A percentile compares a stretch with the other conserved stretches of the same genome.
Conservation (phyloP, 2,329 filamentous ascomycete species). For the Diaporthe batatas region DNA sequence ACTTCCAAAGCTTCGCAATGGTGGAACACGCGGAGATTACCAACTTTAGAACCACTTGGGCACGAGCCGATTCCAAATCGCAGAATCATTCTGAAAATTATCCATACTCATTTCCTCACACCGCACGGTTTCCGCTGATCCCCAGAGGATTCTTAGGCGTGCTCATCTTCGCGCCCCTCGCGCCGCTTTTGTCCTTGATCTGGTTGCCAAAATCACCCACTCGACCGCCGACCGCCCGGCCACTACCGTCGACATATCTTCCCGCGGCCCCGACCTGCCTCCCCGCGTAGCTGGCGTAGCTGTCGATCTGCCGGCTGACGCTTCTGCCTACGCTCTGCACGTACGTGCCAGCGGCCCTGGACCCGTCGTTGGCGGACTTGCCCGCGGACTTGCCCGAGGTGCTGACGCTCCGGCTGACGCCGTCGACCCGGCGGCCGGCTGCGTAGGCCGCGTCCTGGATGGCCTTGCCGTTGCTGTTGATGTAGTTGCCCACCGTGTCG, state of each 20-base stretch:
- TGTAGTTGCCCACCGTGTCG: constrained; percentile 40
- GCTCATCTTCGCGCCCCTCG: constrained; percentile 39
- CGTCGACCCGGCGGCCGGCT: constrained; percentile 35
- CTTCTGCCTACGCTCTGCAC: constrained; percentile 33
- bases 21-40: neutral
- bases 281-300: constrained; percentile 35
- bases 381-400: constrained; percentile 38
- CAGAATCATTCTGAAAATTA: neutral
- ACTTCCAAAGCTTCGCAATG: too few species aligned
- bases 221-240: constrained; percentile 37
- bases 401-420: constrained; percentile 37
- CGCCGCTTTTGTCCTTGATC: constrained; percentile 39
- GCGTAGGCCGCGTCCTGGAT: constrained; percentile 33
- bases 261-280: constrained; percentile 35
- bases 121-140: constrained; percentile 35
- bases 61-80: too few species aligned
- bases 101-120: neutral
- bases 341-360: constrained; percentile 22
- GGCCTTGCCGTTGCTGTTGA: constrained; percentile 40
- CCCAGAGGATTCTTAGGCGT: constrained; percentile 39
- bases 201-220: constrained; percentile 38
- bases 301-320: constrained; percentile 31
- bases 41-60: neutral
- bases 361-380: constrained; percentile 23
- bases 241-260: constrained; percentile 37